phyloP scores from a whole-genome alignment of 805 yeast genomes.

The Candida peoriensis region DNA sequence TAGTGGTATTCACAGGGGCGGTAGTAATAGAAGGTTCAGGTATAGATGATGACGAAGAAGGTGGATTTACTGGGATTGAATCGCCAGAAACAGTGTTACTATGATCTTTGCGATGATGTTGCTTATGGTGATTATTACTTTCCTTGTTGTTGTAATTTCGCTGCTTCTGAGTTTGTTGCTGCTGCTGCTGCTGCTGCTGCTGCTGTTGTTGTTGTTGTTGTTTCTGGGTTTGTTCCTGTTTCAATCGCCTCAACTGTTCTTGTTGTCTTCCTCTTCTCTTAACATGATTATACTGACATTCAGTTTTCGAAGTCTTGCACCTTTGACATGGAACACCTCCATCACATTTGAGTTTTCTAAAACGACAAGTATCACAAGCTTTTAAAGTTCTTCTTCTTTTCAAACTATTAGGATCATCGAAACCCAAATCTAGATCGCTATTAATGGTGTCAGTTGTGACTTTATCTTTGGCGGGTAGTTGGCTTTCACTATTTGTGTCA shows the following conservation, averaged over 20 bases:
- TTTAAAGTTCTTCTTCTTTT: conserved; percentile 12
- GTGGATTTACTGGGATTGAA: too few relatives aligned
- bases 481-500: too few relatives aligned
- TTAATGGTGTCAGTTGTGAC: too few relatives aligned
- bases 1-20: too few relatives aligned
- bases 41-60: conserved; percentile 15
- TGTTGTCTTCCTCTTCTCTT: conserved; percentile 6
- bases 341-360: conserved; percentile 76
- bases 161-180: too few relatives aligned
- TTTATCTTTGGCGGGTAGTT: too few relatives aligned
- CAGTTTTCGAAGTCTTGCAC: conserved; percentile 69
- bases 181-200: too few relatives aligned
- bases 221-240: background rate
- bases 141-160: too few relatives aligned
- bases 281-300: conserved; percentile 12
- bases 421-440: background rate
- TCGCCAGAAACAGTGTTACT: too few relatives aligned
- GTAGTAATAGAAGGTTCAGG: too few relatives aligned
- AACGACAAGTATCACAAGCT: conserved; percentile 50
- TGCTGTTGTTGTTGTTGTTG: conserved; percentile 13
- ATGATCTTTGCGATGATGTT: too few relatives aligned
- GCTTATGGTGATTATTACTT: too few relatives aligned
- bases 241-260: background rate
- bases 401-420: background rate
- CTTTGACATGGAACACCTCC: conserved; percentile 76